These are phyloP conservation scores for Alternaria triticimaculans DNA, from an alignment of 2,329 filamentous ascomycete genomes.

Conservation along the genomic window DNA sequence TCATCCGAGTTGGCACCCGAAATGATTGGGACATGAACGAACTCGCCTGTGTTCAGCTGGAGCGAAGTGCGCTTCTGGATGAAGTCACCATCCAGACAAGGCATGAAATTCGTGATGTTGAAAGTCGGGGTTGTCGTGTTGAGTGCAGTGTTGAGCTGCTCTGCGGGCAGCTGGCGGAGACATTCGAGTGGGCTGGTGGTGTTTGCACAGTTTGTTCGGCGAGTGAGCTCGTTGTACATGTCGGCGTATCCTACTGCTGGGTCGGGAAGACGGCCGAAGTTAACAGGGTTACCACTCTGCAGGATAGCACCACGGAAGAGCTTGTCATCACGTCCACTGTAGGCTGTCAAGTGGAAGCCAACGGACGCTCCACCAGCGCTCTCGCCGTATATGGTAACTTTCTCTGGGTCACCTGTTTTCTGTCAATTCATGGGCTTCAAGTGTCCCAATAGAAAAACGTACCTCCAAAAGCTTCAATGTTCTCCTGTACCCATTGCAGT, in stretches of 20 bases:
- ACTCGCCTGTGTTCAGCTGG: constrained; percentile 64
- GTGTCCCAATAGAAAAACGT: constrained; percentile 37
- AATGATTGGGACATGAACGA: constrained; percentile 69
- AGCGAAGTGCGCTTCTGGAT: constrained; percentile 60
- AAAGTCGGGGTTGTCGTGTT: constrained; percentile 47
- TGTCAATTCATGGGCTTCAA: constrained; percentile 32
- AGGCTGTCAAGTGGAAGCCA: constrained; percentile 55
- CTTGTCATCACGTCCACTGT: constrained; percentile 55
- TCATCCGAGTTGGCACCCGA: constrained; percentile 71
- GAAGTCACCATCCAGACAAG: constrained; percentile 64
- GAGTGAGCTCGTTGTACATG: constrained; percentile 30
- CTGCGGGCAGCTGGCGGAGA: constrained; percentile 67
- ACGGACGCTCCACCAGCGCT: constrained; percentile 54
- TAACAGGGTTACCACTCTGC: constrained; percentile 52
- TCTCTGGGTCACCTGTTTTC: constrained; percentile 44
- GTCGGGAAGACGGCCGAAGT: constrained; percentile 27
- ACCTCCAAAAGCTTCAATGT: constrained; percentile 54
- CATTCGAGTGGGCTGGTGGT: constrained; percentile 40
- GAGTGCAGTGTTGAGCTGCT: constrained; percentile 63
- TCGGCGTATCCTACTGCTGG: constrained; percentile 23
- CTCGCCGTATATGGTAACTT: constrained; percentile 56
- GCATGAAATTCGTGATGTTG: constrained; percentile 45
- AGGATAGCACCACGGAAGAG: constrained; percentile 57
- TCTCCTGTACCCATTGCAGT: constrained; percentile 54
- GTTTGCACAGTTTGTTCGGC: constrained; percentile 32